Percentiles rank a stretch among this genome's conserved stretches.
These are phyloP conservation scores for Trichoderma koningii DNA, from an alignment of 2,329 filamentous ascomycete genomes.

Conservation along the genomic window DNA sequence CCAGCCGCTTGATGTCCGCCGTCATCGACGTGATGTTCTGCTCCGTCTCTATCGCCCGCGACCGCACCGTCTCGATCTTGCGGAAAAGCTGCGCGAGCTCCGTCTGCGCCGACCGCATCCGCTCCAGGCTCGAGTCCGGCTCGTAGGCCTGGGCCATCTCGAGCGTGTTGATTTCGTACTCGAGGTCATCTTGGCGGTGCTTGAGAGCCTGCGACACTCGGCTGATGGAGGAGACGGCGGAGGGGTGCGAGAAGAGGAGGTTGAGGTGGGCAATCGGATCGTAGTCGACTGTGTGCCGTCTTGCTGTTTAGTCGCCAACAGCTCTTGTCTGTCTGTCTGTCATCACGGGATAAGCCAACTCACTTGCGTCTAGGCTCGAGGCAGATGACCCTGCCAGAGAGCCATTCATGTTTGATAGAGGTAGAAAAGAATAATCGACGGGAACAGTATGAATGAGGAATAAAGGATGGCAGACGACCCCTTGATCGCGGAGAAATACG, in stretches of 20 bases:
- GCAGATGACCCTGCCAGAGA: constrained; percentile 41
- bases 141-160: constrained; percentile 79
- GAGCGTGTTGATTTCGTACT: constrained; percentile 72
- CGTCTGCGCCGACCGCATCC: constrained; percentile 86
- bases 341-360: constrained; percentile 28
- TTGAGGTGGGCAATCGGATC: constrained; percentile 93
- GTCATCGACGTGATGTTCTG: constrained; percentile 98
- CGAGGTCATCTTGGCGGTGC: constrained; percentile 78
- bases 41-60: constrained; percentile 87
- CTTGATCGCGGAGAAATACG: no score
- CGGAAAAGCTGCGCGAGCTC: constrained; percentile 89
- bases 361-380: constrained; percentile 50
- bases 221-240: constrained; percentile 75
- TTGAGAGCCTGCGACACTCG: constrained; percentile 73
- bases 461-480: background rate
- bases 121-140: constrained; percentile 82
- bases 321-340: constrained; percentile 11
- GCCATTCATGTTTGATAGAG: constrained; percentile 44
- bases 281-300: constrained; percentile 65
- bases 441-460: background rate
- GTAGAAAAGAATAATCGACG: background rate
- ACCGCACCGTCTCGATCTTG: constrained; percentile 91
- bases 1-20: constrained; percentile 94
- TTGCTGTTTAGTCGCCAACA: constrained; percentile 30
- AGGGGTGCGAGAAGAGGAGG: constrained; percentile 86